A percentile compares a stretch with the other conserved stretches of the same genome.
phyloP scores from a whole-genome alignment of 176 grass and related monocot genomes.

The Hsuehochloa calcarea region DNA sequence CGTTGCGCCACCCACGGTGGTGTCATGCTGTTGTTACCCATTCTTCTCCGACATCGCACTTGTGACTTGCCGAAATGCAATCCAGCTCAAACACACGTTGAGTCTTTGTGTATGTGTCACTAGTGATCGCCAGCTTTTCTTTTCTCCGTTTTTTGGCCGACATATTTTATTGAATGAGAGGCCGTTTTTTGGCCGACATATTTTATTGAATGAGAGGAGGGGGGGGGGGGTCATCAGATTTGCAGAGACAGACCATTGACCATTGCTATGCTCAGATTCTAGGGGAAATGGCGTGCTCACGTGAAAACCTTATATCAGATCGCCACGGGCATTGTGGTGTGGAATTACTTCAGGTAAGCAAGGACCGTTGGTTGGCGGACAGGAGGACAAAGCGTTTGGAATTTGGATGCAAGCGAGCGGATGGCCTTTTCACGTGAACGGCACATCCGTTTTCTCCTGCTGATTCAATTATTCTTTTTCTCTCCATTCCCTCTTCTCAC shows the following conservation, averaged over 20 bases:
- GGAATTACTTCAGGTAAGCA: not conserved
- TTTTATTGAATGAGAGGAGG: no score
- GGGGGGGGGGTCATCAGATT: not conserved
- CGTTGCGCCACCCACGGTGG: not conserved
- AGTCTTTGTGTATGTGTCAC: not conserved
- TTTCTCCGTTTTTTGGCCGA: not conserved
- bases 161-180: not conserved
- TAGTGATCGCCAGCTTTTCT: not conserved
- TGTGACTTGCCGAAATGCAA: not conserved
- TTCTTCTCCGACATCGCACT: not conserved
- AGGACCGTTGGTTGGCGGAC: not conserved
- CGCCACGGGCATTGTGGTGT: not conserved
- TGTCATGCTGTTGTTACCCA: no score
- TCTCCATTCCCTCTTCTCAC: not conserved
- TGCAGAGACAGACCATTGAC: not conserved
- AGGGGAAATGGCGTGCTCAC: not conserved
- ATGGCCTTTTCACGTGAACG: slow-evolving; percentile 21
- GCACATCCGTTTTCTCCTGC: not conserved
- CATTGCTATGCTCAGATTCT: not conserved
- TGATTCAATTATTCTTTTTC: not conserved
- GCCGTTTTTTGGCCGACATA: no score
- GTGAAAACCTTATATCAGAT: not conserved
- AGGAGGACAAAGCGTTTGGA: not conserved
- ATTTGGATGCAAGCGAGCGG: slow-evolving; percentile 10
- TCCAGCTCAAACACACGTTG: not conserved